Evolutionary conservation across 2,329 filamentous ascomycete species (phyloP).

Genomic region (Pseudogymnoascus sp.): DNA sequence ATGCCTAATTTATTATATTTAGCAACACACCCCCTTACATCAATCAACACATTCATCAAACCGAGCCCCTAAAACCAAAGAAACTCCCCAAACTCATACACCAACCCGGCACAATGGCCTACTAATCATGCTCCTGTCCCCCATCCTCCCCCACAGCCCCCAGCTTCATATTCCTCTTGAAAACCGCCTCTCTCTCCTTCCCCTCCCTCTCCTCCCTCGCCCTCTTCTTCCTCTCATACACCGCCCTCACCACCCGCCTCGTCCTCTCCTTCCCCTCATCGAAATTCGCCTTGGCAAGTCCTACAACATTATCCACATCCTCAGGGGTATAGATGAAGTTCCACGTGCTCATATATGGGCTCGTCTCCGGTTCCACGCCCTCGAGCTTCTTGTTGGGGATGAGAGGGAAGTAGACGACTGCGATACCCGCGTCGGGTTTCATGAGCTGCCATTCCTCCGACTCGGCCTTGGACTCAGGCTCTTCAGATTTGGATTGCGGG

Average conservation of each 20-base stretch:
- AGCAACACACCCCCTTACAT: background rate
- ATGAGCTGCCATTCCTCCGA: constrained; percentile 64
- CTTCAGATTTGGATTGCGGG: constrained; percentile 26
- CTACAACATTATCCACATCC: constrained; percentile 78
- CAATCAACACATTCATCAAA: background rate
- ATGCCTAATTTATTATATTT: background rate
- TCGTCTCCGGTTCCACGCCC: constrained; percentile 73
- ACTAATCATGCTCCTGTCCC: constrained; percentile 48
- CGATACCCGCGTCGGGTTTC: constrained; percentile 73
- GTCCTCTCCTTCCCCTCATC: constrained; percentile 73
- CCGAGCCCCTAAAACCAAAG: background rate
- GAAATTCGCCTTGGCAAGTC: constrained; percentile 79
- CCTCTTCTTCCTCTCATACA: constrained; percentile 86
- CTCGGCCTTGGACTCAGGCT: constrained; percentile 44
- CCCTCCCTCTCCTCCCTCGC: constrained; percentile 48
- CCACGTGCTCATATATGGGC: constrained; percentile 91
- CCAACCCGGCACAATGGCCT: background rate
- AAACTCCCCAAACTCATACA: background rate
- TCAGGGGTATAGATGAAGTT: constrained; percentile 94
- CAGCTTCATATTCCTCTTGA: constrained; percentile 40
- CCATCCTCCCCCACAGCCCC: constrained; percentile 43
- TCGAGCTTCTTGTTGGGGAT: constrained; percentile 72
- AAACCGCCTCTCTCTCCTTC: constrained; percentile 33
- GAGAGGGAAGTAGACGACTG: constrained; percentile 85
- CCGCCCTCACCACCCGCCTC: constrained; percentile 68